phyloP scores from a whole-genome alignment of 1,139 yeast genomes.

The Taphrina confusa region DNA sequence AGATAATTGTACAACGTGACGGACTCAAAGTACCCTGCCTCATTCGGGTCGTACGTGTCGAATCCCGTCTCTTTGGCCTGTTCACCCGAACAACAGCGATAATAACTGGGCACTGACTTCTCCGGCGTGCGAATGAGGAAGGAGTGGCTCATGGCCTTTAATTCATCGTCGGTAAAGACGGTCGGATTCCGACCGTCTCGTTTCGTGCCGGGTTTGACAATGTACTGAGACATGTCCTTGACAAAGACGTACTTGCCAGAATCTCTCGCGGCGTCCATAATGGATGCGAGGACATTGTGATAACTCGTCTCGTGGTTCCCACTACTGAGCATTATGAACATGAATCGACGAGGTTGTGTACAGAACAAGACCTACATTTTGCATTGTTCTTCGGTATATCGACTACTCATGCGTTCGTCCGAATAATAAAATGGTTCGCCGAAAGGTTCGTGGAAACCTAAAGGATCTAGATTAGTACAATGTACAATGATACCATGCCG shows the following conservation, averaged over 20 bases:
- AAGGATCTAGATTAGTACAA: background rate
- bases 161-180: conserved; percentile 39
- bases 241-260: conserved; percentile 26
- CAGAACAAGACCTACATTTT: conserved; percentile 7
- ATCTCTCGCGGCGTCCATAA: conserved; percentile 16
- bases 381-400: conserved; percentile 33
- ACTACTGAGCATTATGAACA: conserved; percentile 27
- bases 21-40: conserved; percentile 44
- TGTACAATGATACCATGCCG: background rate
- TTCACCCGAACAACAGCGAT: conserved; percentile 44
- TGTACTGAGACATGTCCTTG: conserved; percentile 34
- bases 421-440: conserved; percentile 34
- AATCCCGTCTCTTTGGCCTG: conserved; percentile 44
- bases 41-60: conserved; percentile 42
- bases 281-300: background rate
- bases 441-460: conserved; percentile 33
- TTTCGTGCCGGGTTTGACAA: conserved; percentile 15
- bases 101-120: conserved; percentile 44
- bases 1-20: conserved; percentile 44
- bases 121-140: conserved; percentile 44
- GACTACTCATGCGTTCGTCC: conserved; percentile 29
- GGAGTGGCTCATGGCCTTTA: conserved; percentile 41
- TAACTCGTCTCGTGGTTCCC: conserved; percentile 15
- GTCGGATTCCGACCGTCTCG: conserved; percentile 28
- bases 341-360: background rate